These are phyloP conservation scores for Mycena galopus DNA, from an alignment of 768 basidiomycete genomes.

Conservation along the genomic window DNA sequence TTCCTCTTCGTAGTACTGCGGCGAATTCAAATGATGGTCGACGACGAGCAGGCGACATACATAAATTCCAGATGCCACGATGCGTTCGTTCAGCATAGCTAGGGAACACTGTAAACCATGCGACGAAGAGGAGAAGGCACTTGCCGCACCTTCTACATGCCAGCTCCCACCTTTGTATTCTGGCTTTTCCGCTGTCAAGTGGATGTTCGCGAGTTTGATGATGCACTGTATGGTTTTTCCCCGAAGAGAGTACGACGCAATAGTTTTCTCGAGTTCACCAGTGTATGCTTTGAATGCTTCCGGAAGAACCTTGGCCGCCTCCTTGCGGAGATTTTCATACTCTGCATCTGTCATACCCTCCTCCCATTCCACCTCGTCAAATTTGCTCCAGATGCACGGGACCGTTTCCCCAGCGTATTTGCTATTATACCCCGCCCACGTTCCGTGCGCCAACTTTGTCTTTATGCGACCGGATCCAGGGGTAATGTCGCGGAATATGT, in stretches of 20 bases:
- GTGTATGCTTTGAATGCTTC: conserved; percentile 23
- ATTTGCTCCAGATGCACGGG: conserved; percentile 27
- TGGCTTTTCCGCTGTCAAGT: conserved; percentile 44
- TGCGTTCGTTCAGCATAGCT: conserved; percentile 7
- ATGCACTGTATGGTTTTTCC: conserved; percentile 47
- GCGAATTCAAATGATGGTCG: neutral
- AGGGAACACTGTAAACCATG: neutral
- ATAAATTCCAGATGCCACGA: conserved; percentile 20
- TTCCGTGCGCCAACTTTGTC: neutral
- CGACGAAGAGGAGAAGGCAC: neutral
- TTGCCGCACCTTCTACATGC: conserved; percentile 46
- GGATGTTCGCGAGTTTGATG: conserved; percentile 52
- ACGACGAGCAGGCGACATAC: neutral
- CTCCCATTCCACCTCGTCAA: neutral
- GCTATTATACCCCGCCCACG: neutral
- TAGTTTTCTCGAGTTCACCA: conserved; percentile 21
- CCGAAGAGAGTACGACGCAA: conserved; percentile 27
- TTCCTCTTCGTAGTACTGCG: conserved; percentile 43
- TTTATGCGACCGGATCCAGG: conserved; percentile 29
- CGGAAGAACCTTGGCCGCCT: conserved; percentile 21
- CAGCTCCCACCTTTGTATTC: conserved; percentile 48
- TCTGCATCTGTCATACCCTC: neutral
- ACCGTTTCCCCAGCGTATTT: conserved; percentile 3
- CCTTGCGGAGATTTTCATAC: neutral
- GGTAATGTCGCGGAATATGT: conserved; percentile 22